Base-by-base conservation (phyloP, 1,139 yeast genomes). In the Kodamaea derodonti region DNA sequence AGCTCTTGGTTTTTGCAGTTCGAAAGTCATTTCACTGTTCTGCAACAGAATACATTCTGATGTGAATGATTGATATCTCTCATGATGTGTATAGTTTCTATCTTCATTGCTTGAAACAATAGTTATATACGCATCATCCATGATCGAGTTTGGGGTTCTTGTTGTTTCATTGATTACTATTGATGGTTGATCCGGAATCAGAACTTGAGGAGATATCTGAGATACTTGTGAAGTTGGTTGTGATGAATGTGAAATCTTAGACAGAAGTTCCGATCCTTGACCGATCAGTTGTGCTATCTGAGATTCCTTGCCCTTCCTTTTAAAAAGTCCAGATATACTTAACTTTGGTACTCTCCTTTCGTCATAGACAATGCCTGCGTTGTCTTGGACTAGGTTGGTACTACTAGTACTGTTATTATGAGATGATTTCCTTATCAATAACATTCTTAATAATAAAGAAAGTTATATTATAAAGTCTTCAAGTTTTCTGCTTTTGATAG, bases 1-100 rank as follows among this genome's bases (percentile, higher is more conserved):
- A 13, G 12, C 20, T n/a, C 12, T 47, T 54, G 25, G 46, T 25
- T 25, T 25, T 11, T 12, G 11, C 15, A 14, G 36, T 28, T 50
- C 54, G 12, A 58, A 51, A 3, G 71, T 65, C 71, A 65, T 63
- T 35, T 65, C 72, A 43, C 67, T 60, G 43, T 64, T 62, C 46
- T 54, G 68, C 29, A 66, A 52, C 16, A 67, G 60, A 13, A 66
- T 58, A 33, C 71, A 65, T 35, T 65, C 70, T 17, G 70, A 49
- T 20, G 63, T 60, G 49, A 62, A 61, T 11, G 64, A 54, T 10
- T 56, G 50, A 43, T 60, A 60, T 10, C 60, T 42, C 20, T 47
- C 56, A 17, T 12, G 15, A 23, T 30, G 32, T 13, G 35, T 24
- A 30, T 33, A 29, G 35, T 35, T 27, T 15, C 20, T 29, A 20